phyloP scores from a whole-genome alignment of 1,284 basidiomycete genomes.

The Heterobasidion irregulare region DNA sequence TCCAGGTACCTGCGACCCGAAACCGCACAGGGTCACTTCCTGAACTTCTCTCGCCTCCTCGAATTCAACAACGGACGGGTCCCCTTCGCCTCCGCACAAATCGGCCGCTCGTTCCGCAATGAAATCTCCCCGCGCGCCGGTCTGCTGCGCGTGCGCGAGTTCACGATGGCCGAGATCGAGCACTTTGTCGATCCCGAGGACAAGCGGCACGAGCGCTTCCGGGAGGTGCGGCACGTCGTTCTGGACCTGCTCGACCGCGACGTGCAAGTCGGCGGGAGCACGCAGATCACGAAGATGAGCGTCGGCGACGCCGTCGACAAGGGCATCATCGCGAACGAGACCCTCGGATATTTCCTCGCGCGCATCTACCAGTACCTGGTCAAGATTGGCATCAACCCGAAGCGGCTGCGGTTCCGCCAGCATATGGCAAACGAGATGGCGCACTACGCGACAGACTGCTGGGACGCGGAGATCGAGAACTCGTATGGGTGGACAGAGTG shows the following conservation, averaged over 20 bases:
- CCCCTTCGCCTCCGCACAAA: slow-evolving; percentile 96
- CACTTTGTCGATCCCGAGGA: slow-evolving; percentile 96
- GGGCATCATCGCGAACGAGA: slow-evolving; percentile 93
- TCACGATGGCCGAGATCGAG: slow-evolving; percentile 99
- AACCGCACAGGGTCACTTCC: slow-evolving; percentile 98
- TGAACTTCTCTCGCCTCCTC: slow-evolving; percentile 95
- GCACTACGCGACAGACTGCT: slow-evolving; percentile 98
- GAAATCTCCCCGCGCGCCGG: slow-evolving; percentile 97
- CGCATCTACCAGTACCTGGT: slow-evolving; percentile 88
- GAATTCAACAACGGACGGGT: slow-evolving; percentile 98
- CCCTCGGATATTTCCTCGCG: slow-evolving; percentile 94
- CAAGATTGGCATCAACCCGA: slow-evolving; percentile 90
- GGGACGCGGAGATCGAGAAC: slow-evolving; percentile 97
- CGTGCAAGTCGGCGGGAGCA: slow-evolving; percentile 75
- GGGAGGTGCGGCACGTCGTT: slow-evolving; percentile 70
- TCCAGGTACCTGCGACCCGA: slow-evolving; percentile 90
- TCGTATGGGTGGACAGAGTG: slow-evolving; percentile 98
- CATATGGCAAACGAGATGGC: slow-evolving; percentile 99
- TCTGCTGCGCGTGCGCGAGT: slow-evolving; percentile 94
- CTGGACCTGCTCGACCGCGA: slow-evolving; percentile 80
- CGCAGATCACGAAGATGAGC: slow-evolving; percentile 57
- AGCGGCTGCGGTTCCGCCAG: slow-evolving; percentile 86
- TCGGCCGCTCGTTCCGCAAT: slow-evolving; percentile 95
- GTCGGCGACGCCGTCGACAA: slow-evolving; percentile 86
- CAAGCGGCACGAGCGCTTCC: slow-evolving; percentile 85